These are phyloP conservation scores for Termitomyces sp. DNA, from an alignment of 768 basidiomycete species.

Conservation along the genomic window DNA sequence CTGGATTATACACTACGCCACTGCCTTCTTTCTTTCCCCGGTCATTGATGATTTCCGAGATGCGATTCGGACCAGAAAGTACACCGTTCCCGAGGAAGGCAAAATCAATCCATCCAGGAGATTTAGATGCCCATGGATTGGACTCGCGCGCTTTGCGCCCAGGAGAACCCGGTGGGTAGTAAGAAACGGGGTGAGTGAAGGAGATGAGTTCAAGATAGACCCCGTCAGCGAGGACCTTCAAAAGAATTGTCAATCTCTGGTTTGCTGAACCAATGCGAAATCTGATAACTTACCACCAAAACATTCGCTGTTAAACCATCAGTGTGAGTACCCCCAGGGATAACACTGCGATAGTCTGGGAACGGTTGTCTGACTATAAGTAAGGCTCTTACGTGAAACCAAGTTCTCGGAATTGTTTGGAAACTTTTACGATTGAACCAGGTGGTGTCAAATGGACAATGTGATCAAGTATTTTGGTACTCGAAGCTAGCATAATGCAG, in stretches of 20 bases:
- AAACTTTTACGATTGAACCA: constrained; percentile 45
- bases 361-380: background rate
- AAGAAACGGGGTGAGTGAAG: constrained; percentile 52
- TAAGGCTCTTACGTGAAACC: constrained; percentile 59
- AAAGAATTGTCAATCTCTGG: background rate
- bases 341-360: constrained; percentile 43
- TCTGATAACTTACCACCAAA: constrained; percentile 46
- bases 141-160: constrained; percentile 38
- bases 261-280: background rate
- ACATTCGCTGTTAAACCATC: constrained; percentile 63
- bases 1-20: constrained; percentile 38
- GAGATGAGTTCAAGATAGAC: constrained; percentile 68
- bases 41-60: constrained; percentile 53
- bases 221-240: constrained; percentile 51
- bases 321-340: constrained; percentile 63
- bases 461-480: constrained; percentile 53
- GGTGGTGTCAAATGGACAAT: constrained; percentile 72
- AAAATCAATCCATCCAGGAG: constrained; percentile 67
- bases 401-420: constrained; percentile 50
- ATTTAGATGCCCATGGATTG: constrained; percentile 51
- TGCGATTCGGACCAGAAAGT: constrained; percentile 23
- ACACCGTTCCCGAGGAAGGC: constrained; percentile 55
- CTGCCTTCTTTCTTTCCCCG: constrained; percentile 39
- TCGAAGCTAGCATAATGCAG: constrained; percentile 6
- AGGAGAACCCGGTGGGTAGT: constrained; percentile 51